Percentiles rank a stretch among this genome's conserved stretches.
These are phyloP conservation scores for Elsinoe arachidis DNA, from an alignment of 2,329 filamentous ascomycete species.

Conservation along the genomic window DNA sequence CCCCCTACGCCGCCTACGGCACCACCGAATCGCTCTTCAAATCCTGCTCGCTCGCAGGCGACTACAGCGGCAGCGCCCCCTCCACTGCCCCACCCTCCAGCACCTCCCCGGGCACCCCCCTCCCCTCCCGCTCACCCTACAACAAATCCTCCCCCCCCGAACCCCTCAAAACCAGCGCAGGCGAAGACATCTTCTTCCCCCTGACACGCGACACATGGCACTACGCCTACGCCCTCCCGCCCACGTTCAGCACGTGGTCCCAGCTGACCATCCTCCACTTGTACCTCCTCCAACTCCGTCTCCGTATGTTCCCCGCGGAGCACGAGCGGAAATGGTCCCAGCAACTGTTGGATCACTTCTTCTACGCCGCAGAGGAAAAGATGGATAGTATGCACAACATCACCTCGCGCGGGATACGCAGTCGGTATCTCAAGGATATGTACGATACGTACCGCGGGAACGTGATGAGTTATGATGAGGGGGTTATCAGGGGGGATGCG, in stretches of 20 bases:
- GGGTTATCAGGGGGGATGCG: conserved; percentile 65
- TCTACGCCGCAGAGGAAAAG: conserved; percentile 74
- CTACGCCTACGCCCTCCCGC: conserved; percentile 44
- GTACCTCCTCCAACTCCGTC: conserved; percentile 76
- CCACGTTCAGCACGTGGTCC: conserved; percentile 92
- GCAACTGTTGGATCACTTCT: conserved; percentile 91
- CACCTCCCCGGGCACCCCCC: not conserved
- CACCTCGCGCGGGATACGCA: conserved; percentile 45
- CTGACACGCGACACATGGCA: conserved; percentile 1
- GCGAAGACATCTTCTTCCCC: conserved; percentile 69
- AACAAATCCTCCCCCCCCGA: conserved; percentile 50
- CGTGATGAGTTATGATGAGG: conserved; percentile 77
- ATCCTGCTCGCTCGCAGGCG: conserved; percentile 61
- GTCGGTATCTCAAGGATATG: conserved; percentile 69
- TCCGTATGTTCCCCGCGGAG: conserved; percentile 67
- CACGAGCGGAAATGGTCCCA: conserved; percentile 71
- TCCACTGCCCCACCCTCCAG: not conserved
- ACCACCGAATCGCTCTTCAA: conserved; percentile 72
- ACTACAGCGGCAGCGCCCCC: conserved; percentile 46
- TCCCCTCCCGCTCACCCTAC: not conserved
- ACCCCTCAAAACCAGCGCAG: conserved; percentile 63
- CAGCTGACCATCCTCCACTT: conserved; percentile 95
- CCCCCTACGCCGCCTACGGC: conserved; percentile 71
- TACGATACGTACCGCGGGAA: conserved; percentile 89
- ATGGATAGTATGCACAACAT: conserved; percentile 74